These are phyloP conservation scores for Sugiyamaella qingdaonensis DNA, from an alignment of 805 yeast species.

Conservation along the genomic window DNA sequence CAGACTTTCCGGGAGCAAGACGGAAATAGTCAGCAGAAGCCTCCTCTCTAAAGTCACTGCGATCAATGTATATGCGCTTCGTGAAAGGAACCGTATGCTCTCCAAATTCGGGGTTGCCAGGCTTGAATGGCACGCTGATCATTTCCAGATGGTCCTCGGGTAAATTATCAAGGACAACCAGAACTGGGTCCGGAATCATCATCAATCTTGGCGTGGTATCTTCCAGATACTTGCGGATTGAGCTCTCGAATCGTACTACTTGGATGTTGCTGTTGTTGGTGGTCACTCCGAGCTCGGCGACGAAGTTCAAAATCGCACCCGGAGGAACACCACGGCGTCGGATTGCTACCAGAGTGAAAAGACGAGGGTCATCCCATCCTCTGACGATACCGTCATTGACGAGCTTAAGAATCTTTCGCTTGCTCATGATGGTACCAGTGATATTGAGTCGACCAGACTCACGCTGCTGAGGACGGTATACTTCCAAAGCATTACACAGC, in stretches of 20 bases:
- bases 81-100: slow-evolving; percentile 72
- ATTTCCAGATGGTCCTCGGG: slow-evolving; percentile 67
- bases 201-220: slow-evolving; percentile 89
- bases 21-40: slow-evolving; percentile 75
- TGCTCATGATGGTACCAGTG: slow-evolving; percentile 90
- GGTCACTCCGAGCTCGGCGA: slow-evolving; percentile 94
- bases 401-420: slow-evolving; percentile 91
- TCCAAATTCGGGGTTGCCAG: slow-evolving; percentile 75
- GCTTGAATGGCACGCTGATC: slow-evolving; percentile 82
- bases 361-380: slow-evolving; percentile 98
- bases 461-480: slow-evolving; percentile 97
- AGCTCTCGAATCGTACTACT: slow-evolving; percentile 79
- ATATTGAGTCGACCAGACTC: slow-evolving; percentile 96
- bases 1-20: slow-evolving; percentile 89
- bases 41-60: slow-evolving; percentile 76
- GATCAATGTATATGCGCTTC: slow-evolving; percentile 76
- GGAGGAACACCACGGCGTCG: slow-evolving; percentile 99
- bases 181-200: slow-evolving; percentile 86
- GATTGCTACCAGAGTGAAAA: slow-evolving; percentile 89
- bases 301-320: slow-evolving; percentile 89
- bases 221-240: slow-evolving; percentile 84
- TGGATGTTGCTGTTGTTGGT: slow-evolving; percentile 91
- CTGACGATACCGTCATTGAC: slow-evolving; percentile 79
- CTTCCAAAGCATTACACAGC: slow-evolving; percentile 93
- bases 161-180: slow-evolving; percentile 76